These are phyloP conservation scores for Trichopus zeylanicus DNA, from an alignment of 116 monocot genomes.

Conservation along the genomic window DNA sequence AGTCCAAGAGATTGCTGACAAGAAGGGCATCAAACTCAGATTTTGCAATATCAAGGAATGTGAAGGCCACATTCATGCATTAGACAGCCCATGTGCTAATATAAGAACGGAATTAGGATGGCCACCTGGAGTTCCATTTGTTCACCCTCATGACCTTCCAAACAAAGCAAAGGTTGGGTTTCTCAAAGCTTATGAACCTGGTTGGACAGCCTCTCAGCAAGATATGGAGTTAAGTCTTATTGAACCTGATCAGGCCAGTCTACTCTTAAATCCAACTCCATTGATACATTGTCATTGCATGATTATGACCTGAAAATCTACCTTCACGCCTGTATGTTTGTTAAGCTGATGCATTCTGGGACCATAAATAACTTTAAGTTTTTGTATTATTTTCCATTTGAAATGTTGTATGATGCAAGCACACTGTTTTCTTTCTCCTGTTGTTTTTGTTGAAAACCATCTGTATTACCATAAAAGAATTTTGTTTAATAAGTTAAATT, in stretches of 20 bases:
- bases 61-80: conserved; percentile 64
- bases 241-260: conserved; percentile 23
- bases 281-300: too few species aligned
- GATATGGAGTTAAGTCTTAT: conserved; percentile 61
- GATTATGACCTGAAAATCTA: neutral
- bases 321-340: neutral
- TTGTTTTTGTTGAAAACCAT: neutral
- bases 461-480: too few species aligned
- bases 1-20: conserved; percentile 90
- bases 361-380: neutral
- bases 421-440: neutral
- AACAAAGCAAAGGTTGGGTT: conserved; percentile 71
- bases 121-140: conserved; percentile 82
- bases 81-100: conserved; percentile 62
- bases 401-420: neutral
- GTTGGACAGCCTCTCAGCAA: conserved; percentile 71
- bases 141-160: conserved; percentile 78
- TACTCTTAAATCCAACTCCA: neutral
- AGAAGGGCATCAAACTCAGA: conserved; percentile 86
- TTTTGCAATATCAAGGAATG: conserved; percentile 85
- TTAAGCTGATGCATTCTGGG: neutral
- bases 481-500: too few species aligned
- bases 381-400: neutral
- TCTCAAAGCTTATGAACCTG: conserved; percentile 80
- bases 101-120: conserved; percentile 67